phyloP scores from a whole-genome alignment of 2,329 filamentous ascomycete genomes.

The Aureobasidium sp. region DNA sequence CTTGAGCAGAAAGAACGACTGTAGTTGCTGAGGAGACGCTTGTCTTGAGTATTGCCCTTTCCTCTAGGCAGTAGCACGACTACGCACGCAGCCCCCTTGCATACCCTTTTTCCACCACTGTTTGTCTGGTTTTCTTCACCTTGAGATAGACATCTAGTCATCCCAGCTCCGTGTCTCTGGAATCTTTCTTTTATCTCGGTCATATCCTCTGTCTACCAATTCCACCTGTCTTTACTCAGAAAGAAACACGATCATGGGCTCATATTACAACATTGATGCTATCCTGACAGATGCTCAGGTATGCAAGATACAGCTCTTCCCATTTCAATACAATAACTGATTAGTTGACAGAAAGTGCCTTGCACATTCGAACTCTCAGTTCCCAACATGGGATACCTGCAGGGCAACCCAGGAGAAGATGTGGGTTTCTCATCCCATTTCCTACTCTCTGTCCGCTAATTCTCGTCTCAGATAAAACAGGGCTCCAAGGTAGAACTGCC shows the following conservation, averaged over 20 bases:
- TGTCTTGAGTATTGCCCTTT: not conserved
- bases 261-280: slow-evolving; percentile 77
- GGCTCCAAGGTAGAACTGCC: slow-evolving; percentile 77
- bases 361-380: slow-evolving; percentile 91
- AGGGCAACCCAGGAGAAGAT: slow-evolving; percentile 64
- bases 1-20: not conserved
- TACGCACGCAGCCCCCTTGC: slow-evolving; percentile 9
- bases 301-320: slow-evolving; percentile 18
- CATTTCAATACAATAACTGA: not conserved
- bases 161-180: not conserved
- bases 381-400: slow-evolving; percentile 78
- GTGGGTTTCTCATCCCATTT: slow-evolving; percentile 27
- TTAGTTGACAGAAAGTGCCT: slow-evolving; percentile 66
- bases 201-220: not conserved
- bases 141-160: not conserved
- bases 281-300: slow-evolving; percentile 81
- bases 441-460: not conserved
- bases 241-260: slow-evolving; percentile 34
- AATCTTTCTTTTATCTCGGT: not conserved
- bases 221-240: too few species aligned
- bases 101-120: not conserved
- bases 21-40: not conserved
- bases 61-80: slow-evolving; percentile 13
- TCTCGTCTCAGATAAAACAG: slow-evolving; percentile 55
- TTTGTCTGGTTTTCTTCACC: not conserved